Percentiles rank a stretch among this genome's conserved stretches.
phyloP scores from a whole-genome alignment of 768 basidiomycete species.

The Dioszegia aurantiaca region DNA sequence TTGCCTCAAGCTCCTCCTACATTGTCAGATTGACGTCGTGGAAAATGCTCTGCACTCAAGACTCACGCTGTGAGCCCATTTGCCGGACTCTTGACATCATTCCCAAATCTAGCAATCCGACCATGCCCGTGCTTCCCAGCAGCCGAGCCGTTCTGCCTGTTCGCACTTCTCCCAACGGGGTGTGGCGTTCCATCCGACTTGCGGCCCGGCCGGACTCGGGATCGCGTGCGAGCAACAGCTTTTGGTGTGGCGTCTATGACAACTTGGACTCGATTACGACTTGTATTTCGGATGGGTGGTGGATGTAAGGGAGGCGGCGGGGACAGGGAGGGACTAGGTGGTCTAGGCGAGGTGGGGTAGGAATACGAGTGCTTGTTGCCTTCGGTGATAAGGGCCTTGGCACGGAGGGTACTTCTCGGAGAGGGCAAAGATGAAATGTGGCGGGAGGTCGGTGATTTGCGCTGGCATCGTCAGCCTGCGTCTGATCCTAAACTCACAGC shows the following conservation, averaged over 20 bases:
- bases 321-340: slow-evolving; percentile 1
- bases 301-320: background rate
- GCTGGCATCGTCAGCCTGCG: slow-evolving; percentile 7
- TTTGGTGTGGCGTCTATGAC: slow-evolving; percentile 33
- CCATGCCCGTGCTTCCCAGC: slow-evolving; percentile 25
- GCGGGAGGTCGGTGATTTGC: slow-evolving; percentile 8
- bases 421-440: slow-evolving; percentile 21
- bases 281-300: slow-evolving; percentile 17
- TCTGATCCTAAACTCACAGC: slow-evolving; percentile 29
- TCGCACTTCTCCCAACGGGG: background rate
- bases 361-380: slow-evolving; percentile 14
- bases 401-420: slow-evolving; percentile 13
- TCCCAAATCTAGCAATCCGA: slow-evolving; percentile 40
- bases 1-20: slow-evolving; percentile 19
- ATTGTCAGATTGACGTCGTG: background rate
- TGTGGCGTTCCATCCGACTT: slow-evolving; percentile 6
- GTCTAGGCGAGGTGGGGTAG: background rate
- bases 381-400: slow-evolving; percentile 19
- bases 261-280: slow-evolving; percentile 1
- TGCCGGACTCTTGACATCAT: slow-evolving; percentile 40
- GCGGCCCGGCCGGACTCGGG: background rate
- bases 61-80: slow-evolving; percentile 25
- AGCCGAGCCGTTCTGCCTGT: background rate
- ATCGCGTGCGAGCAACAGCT: slow-evolving; percentile 17
- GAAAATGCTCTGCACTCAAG: background rate